Base-by-base conservation (phyloP, 176 grass and related monocot species). In the Themeda triandra region DNA sequence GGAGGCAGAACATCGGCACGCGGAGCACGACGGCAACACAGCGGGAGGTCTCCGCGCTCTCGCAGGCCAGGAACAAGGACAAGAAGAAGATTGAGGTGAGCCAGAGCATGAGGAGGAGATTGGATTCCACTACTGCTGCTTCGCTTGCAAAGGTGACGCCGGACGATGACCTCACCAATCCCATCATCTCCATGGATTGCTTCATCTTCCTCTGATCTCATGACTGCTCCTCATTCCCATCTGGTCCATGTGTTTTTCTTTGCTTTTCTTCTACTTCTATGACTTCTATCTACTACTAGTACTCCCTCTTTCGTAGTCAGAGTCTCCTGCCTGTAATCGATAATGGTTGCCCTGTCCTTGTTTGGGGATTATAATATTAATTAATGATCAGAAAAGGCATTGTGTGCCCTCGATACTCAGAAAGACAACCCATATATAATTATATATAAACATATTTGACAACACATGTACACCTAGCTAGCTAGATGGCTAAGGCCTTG, bases 101-200 rank as follows among this genome's bases (percentile, higher is more conserved):
- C 0, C 23, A 24, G 54, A 58, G 54, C 21, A 8, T 2, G 12
- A 63, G 6, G n/a, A 62, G 24, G 12, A 63, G 25, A 29, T 0
- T 27, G 24, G 58, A 27, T 35, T 35, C 33, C 33, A 48, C 45
- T 15, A 5, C 13, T 5, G 44, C 46, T 6, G 2, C 10, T 36
- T 11, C 51, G 46, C 46, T 6, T 21, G 13, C 75, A 4, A n/a
- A 0, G 27, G 11, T 18, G 8, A 23, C 41, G 7, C 14, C 32
- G 13, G 62, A 69, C 13, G 66, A 71, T 14, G 71, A 89, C 6
- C 75, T 89, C 71, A 89, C 62, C 31, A 89, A 89, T 39, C 87
- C 87, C 2, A 64, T 85, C 71, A 82, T 89, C 40, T 77, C 83
- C 32, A 89, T 89, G 83, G 88, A 89, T 51, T 82, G 83, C 83